These are phyloP conservation scores for Dichotomocladium elegans DNA, from an alignment of 371 early-diverging fungal species.

Conservation along the genomic window DNA sequence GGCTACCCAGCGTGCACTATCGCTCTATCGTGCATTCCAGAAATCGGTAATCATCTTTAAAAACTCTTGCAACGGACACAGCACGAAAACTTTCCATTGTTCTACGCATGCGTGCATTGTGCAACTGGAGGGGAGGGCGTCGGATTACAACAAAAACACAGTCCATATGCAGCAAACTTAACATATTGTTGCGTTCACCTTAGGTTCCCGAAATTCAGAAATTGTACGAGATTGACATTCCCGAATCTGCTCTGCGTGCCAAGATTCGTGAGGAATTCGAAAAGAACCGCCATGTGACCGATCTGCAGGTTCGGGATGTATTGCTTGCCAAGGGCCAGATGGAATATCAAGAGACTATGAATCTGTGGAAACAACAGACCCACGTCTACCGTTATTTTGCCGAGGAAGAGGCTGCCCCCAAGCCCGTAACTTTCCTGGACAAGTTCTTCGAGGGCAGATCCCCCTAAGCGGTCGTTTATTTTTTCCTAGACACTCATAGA, in stretches of 20 bases:
- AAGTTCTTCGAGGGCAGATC: conserved; percentile 80
- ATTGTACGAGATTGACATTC: conserved; percentile 77
- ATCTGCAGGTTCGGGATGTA: conserved; percentile 79
- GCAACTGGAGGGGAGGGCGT: neutral
- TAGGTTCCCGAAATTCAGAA: conserved; percentile 81
- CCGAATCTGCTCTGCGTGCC: conserved; percentile 68
- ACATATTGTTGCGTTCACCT: neutral
- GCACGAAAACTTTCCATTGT: neutral
- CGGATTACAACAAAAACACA: neutral
- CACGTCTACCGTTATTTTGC: conserved; percentile 90
- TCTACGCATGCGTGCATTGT: neutral
- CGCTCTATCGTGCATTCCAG: conserved; percentile 66
- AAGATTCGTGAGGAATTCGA: conserved; percentile 93
- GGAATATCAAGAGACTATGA: conserved; percentile 92
- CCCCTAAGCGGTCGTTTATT: neutral
- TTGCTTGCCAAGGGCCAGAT: conserved; percentile 83
- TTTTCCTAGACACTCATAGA: neutral
- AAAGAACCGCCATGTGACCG: conserved; percentile 77
- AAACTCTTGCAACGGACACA: too few relatives aligned
- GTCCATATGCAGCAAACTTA: neutral
- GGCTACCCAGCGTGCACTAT: conserved; percentile 54
- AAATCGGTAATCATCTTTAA: conserved; percentile 46
- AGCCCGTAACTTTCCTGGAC: conserved; percentile 76
- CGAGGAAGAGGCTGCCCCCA: conserved; percentile 70
- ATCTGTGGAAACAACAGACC: conserved; percentile 92